These are phyloP conservation scores for Talaromyces verruculosus DNA, from an alignment of 2,329 filamentous ascomycete species.

Conservation along the genomic window DNA sequence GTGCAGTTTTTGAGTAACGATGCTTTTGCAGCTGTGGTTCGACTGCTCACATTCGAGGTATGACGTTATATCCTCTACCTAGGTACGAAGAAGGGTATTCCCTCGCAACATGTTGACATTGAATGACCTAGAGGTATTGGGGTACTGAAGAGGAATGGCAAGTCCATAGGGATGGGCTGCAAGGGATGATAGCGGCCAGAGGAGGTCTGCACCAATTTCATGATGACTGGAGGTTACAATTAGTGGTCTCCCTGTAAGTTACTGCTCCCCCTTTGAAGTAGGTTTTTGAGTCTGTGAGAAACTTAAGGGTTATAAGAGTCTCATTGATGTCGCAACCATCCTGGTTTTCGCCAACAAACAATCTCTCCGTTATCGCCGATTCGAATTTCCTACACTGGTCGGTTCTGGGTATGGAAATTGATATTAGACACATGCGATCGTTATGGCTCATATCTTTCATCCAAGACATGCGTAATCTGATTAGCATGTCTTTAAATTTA, in stretches of 20 bases:
- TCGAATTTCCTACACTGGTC: not conserved
- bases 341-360: conserved; percentile 32
- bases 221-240: conserved; percentile 30
- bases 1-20: conserved; percentile 38
- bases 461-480: conserved; percentile 33
- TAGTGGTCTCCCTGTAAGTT: conserved; percentile 14
- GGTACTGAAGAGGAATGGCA: conserved; percentile 35
- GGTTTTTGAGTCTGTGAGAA: not conserved
- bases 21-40: conserved; percentile 34
- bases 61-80: conserved; percentile 7
- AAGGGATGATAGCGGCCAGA: conserved; percentile 36
- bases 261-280: not conserved
- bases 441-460: conserved; percentile 34
- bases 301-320: not conserved
- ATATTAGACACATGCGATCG: conserved; percentile 25
- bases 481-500: conserved; percentile 25
- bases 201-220: conserved; percentile 34
- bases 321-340: conserved; percentile 24
- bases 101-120: not conserved
- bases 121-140: conserved; percentile 32
- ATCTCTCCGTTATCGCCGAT: not conserved
- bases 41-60: conserved; percentile 38
- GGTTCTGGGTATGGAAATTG: not conserved
- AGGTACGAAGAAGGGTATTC: no score
- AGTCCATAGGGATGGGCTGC: conserved; percentile 35